Conservation (phyloP, 2,329 filamentous ascomycete genomes). For the Fonsecaea monophora region DNA sequence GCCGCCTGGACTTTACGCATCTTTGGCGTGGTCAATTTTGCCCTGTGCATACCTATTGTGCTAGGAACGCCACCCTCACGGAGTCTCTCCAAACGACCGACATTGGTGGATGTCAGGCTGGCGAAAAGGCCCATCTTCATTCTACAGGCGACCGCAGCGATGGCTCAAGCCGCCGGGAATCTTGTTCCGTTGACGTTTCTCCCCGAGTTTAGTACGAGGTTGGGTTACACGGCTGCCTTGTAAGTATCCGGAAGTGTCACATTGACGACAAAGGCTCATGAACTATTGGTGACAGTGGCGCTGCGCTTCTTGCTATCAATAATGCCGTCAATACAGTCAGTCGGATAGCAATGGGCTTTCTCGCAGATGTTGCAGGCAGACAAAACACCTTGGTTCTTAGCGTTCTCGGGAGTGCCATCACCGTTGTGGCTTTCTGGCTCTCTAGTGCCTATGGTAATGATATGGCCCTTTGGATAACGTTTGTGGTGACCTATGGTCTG, state of each 20-base stretch:
- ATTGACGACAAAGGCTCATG: not conserved
- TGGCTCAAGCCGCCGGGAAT: constrained; percentile 50
- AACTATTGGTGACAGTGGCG: constrained; percentile 40
- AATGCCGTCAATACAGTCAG: constrained; percentile 51
- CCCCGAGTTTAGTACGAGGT: constrained; percentile 48
- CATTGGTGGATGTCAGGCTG: constrained; percentile 47
- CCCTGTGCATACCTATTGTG: constrained; percentile 43
- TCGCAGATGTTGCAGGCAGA: constrained; percentile 49
- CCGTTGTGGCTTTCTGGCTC: constrained; percentile 43
- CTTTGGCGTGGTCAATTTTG: constrained; percentile 39
- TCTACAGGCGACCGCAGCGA: constrained; percentile 46
- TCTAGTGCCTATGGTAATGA: constrained; percentile 39
- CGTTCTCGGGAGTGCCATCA: constrained; percentile 42
- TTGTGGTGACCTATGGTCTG: constrained; percentile 46
- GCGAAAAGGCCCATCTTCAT: constrained; percentile 47
- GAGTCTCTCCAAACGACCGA: constrained; percentile 40
- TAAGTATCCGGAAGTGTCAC: constrained; percentile 12
- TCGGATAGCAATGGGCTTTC: constrained; percentile 48
- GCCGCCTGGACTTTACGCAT: constrained; percentile 48
- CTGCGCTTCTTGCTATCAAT: constrained; percentile 50
- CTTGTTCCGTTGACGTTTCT: constrained; percentile 51
- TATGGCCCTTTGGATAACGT: constrained; percentile 40
- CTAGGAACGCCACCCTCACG: constrained; percentile 41
- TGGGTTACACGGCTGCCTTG: constrained; percentile 46
- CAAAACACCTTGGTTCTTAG: constrained; percentile 49